Evolutionary conservation across 2,329 filamentous ascomycete genomes (phyloP).

Genomic region (Fusarium sp.): DNA sequence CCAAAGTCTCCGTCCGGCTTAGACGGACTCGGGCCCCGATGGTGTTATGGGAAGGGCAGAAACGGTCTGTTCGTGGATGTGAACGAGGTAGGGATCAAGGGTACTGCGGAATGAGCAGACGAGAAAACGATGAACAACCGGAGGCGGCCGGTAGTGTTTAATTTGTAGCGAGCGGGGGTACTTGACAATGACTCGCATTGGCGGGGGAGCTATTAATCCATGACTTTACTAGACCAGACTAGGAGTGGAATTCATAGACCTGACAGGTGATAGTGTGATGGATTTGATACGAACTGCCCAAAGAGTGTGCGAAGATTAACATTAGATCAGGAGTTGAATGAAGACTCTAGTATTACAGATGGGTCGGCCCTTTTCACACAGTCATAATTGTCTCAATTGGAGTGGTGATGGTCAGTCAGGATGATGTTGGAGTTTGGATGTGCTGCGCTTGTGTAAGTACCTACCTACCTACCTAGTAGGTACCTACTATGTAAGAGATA

Average conservation of each 20-base stretch:
- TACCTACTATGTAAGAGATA: constrained; percentile 2
- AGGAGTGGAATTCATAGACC: constrained; percentile 18
- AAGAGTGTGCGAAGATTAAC: constrained; percentile 9
- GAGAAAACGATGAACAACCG: constrained; percentile 28
- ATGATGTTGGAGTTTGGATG: constrained; percentile 3
- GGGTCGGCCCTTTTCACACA: constrained; percentile 6
- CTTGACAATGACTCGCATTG: constrained; percentile 49
- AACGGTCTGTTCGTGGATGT: constrained; percentile 6
- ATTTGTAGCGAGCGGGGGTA: constrained; percentile 28
- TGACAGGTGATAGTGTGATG: constrained; percentile 21
- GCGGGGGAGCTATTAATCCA: constrained; percentile 37
- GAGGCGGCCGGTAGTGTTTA: constrained; percentile 41
- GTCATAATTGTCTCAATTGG: not conserved
- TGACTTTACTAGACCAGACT: constrained; percentile 33
- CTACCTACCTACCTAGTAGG: too few species aligned
- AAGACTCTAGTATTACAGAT: not conserved
- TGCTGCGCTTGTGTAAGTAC: constrained; percentile 5
- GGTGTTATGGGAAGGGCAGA: constrained; percentile 11
- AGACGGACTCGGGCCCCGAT: constrained; percentile 19
- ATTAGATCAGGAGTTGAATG: constrained; percentile 3
- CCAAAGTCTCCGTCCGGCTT: constrained; percentile 35
- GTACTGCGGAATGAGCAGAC: constrained; percentile 30
- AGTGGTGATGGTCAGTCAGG: not conserved
- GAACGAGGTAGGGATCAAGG: constrained; percentile 34
- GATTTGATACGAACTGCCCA: constrained; percentile 8